Evolutionary conservation across 805 yeast genomes (phyloP).

Genomic region (Blastobotrys parvus): DNA sequence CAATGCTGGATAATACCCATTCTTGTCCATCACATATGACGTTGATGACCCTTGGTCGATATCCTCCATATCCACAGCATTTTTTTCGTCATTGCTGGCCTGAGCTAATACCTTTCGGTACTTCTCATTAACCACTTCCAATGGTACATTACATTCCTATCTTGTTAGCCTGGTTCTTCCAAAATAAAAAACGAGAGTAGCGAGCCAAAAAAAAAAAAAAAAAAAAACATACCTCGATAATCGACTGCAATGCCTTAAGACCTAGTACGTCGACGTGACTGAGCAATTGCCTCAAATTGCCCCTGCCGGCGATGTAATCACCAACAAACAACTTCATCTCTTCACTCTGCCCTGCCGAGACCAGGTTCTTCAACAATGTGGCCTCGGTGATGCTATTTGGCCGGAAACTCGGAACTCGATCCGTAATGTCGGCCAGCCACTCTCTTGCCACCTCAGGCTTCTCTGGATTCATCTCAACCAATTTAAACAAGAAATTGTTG

Average conservation of each 20-base stretch:
- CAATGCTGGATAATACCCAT: conserved; percentile 26
- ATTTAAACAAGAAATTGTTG: conserved; percentile 49
- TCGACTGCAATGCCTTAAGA: conserved; percentile 34
- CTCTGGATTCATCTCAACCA: conserved; percentile 35
- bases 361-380: conserved; percentile 43
- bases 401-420: conserved; percentile 26
- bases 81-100: not conserved
- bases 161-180: not conserved
- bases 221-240: conserved; percentile 17
- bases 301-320: conserved; percentile 14
- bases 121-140: conserved; percentile 12
- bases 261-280: conserved; percentile 47
- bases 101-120: conserved; percentile 7
- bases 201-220: no score
- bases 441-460: conserved; percentile 36
- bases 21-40: conserved; percentile 10
- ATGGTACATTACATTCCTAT: conserved; percentile 14
- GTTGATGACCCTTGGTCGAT: conserved; percentile 1
- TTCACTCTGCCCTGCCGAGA: conserved; percentile 15
- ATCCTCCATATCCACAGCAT: not conserved
- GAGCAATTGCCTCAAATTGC: conserved; percentile 28
- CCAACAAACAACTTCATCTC: conserved; percentile 14
- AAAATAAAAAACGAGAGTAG: not conserved
- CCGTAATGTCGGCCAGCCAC: conserved; percentile 31
- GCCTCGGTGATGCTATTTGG: conserved; percentile 56